Evolutionary conservation across 768 basidiomycete genomes (phyloP), one percentile per base, ranked within the genome.

Genomic region (Hericium rajendrae): DNA sequence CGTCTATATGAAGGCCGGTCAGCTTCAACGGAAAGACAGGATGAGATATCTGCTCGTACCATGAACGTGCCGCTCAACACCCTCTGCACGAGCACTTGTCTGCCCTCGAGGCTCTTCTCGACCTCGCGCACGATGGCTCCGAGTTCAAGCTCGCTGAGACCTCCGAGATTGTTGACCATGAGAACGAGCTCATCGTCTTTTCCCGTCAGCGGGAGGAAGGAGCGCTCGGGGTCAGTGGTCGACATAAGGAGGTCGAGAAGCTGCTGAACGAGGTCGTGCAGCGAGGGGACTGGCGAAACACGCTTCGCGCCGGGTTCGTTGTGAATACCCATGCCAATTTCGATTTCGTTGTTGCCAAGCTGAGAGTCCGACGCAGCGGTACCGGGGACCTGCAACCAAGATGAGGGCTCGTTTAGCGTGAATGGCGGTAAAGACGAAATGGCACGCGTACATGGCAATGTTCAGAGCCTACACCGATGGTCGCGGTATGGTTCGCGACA

Each of bases 311-410:
- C 93, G 50, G 84, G 81, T 71, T 95, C 93, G 65, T 95, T 95
- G 72, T 95, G 93, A 57, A 95, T 88, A 12, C 93, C 89, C 76
- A 91, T 82, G 16, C 93, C 93, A 58, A 95, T 86, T 71, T 95
- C 93, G 54, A 93, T 81, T 68, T 92, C 88, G 20, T 78, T 72
- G 12, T 70, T 65, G 3, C 74, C 74, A 22, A 93, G 75, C 66
- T 82, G 77, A 12, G 80, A 78, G 38, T 80, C 69, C 3, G 75
- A 66, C 1, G 78, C 67, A 0, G 83, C 82, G 5, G 90, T 92
- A 37, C 92, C 87, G 9, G 90, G 91, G 43, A 92, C 85, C 87
- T 90, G 48, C 26, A 39, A 9, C 32, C 43, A 39, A 49, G 38
- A 53, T 12, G 57, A 28, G 48, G 49, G 54, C 48, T n/a, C 56